These are phyloP conservation scores for Cryomyces minteri DNA, from an alignment of 495 filamentous ascomycete genomes.

Conservation along the genomic window DNA sequence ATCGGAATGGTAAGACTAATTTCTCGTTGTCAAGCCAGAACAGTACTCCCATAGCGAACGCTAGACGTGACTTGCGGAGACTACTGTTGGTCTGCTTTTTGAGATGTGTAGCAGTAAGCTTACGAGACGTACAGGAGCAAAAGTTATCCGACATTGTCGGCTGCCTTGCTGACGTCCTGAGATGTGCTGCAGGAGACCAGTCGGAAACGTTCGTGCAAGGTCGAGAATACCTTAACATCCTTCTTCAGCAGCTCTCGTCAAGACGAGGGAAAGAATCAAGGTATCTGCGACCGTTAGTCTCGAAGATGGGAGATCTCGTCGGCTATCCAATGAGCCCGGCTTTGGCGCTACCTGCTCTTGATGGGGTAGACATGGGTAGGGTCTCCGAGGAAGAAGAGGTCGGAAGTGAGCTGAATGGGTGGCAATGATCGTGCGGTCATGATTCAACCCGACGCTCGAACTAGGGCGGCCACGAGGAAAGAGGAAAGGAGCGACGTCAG, in stretches of 20 bases:
- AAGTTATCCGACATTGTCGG: slow-evolving; percentile 13
- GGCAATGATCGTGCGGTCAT: too few species aligned
- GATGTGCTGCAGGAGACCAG: slow-evolving; percentile 9
- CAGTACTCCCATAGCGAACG: neutral
- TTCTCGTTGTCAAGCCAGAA: neutral
- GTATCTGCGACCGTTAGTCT: slow-evolving; percentile 10
- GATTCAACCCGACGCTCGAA: too few species aligned
- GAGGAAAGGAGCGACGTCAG: too few species aligned
- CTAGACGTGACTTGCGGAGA: too few species aligned
- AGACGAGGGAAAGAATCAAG: slow-evolving; percentile 12
- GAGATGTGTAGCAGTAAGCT: neutral
- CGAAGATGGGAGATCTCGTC: slow-evolving; percentile 6
- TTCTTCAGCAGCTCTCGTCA: slow-evolving; percentile 9
- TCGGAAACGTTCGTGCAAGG: slow-evolving; percentile 7
- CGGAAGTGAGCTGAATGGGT: too few species aligned
- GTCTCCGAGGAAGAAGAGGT: too few species aligned
- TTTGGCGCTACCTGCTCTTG: too few species aligned
- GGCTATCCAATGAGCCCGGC: slow-evolving; percentile 1
- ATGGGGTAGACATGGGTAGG: too few species aligned
- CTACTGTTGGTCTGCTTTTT: neutral
- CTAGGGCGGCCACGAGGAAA: too few species aligned
- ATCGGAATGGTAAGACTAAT: slow-evolving; percentile 11
- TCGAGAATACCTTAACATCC: slow-evolving; percentile 11
- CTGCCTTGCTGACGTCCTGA: slow-evolving; percentile 13
- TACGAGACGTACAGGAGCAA: slow-evolving; percentile 8